Percentiles rank a stretch among this genome's conserved stretches.
phyloP scores from a whole-genome alignment of 2,329 filamentous ascomycete genomes.

The Pseudocercospora eumusae region DNA sequence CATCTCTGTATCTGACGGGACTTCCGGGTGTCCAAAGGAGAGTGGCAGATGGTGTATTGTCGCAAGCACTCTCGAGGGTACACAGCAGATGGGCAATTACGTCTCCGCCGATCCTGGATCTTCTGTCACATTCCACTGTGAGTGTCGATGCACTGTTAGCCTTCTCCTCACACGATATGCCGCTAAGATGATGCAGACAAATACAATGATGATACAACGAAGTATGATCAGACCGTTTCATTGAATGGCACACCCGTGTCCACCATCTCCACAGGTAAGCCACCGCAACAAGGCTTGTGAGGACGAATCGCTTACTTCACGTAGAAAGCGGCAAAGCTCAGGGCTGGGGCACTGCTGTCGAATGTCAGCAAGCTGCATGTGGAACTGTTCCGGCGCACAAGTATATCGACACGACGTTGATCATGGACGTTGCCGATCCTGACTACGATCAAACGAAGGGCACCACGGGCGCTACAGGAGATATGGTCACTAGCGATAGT shows the following conservation, averaged over 20 bases:
- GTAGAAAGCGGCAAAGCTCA: conserved; percentile 13
- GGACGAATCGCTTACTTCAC: neutral
- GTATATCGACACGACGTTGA: conserved; percentile 47
- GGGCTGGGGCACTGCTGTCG: conserved; percentile 21
- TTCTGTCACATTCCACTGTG: conserved; percentile 47
- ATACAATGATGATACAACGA: conserved; percentile 43
- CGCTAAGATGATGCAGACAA: conserved; percentile 35
- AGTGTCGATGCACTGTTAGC: conserved; percentile 10
- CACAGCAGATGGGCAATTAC: conserved; percentile 24
- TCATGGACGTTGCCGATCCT: conserved; percentile 40
- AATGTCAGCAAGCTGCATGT: conserved; percentile 40
- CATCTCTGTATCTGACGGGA: conserved; percentile 22
- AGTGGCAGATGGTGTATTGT: conserved; percentile 46
- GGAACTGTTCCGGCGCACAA: conserved; percentile 47
- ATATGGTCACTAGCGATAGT: conserved; percentile 45
- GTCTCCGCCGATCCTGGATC: conserved; percentile 31
- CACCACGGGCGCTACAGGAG: conserved; percentile 44
- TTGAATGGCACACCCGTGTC: conserved; percentile 45
- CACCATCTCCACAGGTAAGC: conserved; percentile 48
- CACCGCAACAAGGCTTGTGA: neutral
- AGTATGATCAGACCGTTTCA: conserved; percentile 44
- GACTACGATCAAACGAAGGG: conserved; percentile 47
- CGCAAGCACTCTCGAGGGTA: conserved; percentile 46
- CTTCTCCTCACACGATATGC: neutral
- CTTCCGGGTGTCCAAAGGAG: conserved; percentile 17